Evolutionary conservation across 2,329 filamentous ascomycete species (phyloP).

Genomic region (Talaromyces sp.): DNA sequence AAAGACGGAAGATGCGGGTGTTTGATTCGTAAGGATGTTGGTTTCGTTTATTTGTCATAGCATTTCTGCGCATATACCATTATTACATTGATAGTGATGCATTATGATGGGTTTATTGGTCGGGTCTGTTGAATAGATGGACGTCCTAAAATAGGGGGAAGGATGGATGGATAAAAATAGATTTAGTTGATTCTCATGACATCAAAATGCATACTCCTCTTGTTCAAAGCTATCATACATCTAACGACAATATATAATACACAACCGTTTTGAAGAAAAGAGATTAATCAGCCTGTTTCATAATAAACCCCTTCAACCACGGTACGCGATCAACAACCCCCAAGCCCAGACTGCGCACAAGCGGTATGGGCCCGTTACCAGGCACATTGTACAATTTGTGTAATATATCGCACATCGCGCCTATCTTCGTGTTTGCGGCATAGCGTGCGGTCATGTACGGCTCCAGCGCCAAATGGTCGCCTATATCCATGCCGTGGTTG

Average conservation of each 20-base stretch:
- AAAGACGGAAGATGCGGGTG: constrained; percentile 23
- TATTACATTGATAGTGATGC: constrained; percentile 6
- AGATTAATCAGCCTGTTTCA: constrained; percentile 59
- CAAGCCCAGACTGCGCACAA: constrained; percentile 72
- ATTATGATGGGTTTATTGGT: constrained; percentile 8
- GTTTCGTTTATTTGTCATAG: background rate
- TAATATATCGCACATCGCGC: constrained; percentile 79
- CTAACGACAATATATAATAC: background rate
- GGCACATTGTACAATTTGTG: constrained; percentile 83
- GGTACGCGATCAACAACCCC: constrained; percentile 70
- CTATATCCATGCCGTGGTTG: constrained; percentile 81
- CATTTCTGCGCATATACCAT: constrained; percentile 12
- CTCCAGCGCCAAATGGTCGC: constrained; percentile 73
- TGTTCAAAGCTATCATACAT: constrained; percentile 3
- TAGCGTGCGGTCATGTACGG: constrained; percentile 79
- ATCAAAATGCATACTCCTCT: constrained; percentile 2
- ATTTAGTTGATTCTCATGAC: constrained; percentile 6
- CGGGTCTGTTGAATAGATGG: constrained; percentile 1
- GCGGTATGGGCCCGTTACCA: constrained; percentile 73
- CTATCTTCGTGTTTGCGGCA: constrained; percentile 72
- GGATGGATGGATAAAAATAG: background rate
- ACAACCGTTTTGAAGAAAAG: background rate
- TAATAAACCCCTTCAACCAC: constrained; percentile 78
- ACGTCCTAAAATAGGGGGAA: background rate
- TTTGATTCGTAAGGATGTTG: constrained; percentile 12